These are phyloP conservation scores for Thecaphora thlaspeos DNA, from an alignment of 1,284 basidiomycete species.

Conservation along the genomic window DNA sequence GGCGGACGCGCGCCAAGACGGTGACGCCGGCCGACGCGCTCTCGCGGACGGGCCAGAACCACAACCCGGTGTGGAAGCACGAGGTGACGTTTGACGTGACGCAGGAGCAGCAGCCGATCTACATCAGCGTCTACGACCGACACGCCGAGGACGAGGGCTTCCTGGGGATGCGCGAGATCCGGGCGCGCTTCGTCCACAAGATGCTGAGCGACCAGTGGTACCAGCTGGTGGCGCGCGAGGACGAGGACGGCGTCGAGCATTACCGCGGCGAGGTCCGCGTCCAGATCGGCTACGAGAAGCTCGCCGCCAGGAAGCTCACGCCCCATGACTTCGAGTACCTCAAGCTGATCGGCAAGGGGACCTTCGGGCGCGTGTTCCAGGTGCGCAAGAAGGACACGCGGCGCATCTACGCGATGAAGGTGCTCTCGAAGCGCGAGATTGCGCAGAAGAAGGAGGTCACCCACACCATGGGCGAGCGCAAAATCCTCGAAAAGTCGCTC, in stretches of 20 bases:
- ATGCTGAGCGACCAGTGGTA: conserved; percentile 98
- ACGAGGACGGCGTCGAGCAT: conserved; percentile 30
- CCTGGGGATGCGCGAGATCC: conserved; percentile 86
- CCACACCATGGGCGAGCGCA: conserved; percentile 98
- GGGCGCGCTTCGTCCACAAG: conserved; percentile 82
- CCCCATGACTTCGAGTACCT: conserved; percentile 89
- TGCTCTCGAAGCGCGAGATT: conserved; percentile 97
- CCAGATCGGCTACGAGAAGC: conserved; percentile 81
- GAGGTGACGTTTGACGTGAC: conserved; percentile 90
- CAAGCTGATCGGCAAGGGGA: conserved; percentile 96
- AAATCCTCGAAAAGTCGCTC: conserved; percentile 90
- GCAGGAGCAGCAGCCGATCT: conserved; percentile 79
- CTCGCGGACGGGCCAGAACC: conserved; percentile 58
- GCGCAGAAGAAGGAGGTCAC: conserved; percentile 98
- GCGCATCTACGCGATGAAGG: conserved; percentile 99
- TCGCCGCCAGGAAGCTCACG: conserved; percentile 53
- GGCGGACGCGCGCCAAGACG: conserved; percentile 60
- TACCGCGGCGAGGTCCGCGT: conserved; percentile 80
- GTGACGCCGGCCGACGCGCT: conserved; percentile 35
- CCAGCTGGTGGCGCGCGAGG: conserved; percentile 65
- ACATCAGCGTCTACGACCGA: conserved; percentile 91
- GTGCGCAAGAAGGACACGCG: conserved; percentile 96
- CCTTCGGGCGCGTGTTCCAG: conserved; percentile 96
- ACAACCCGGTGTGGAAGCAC: conserved; percentile 98
- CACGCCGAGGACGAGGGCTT: conserved; percentile 78